A percentile compares a stretch with the other conserved stretches of the same genome.
phyloP scores from a whole-genome alignment of 352 stramenopile genomes.

The Bremia lactucae region DNA sequence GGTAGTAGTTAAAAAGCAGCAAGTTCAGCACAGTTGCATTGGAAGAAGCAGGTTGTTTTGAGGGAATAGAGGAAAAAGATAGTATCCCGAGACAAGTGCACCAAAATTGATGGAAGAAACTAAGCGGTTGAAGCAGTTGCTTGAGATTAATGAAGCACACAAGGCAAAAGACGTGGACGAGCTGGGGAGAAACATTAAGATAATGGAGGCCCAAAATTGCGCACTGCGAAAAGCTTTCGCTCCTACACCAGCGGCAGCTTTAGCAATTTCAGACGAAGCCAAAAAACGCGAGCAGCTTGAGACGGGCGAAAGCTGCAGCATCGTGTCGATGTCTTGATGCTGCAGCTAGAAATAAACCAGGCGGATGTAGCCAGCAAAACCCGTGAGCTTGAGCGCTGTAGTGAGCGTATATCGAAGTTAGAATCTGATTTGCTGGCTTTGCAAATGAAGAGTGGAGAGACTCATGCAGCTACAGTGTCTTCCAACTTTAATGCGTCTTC shows the following conservation, averaged over 20 bases:
- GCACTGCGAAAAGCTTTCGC: slow-evolving; percentile 45
- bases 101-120: slow-evolving; percentile 31
- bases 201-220: slow-evolving; percentile 72
- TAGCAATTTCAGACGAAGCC: slow-evolving; percentile 3
- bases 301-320: slow-evolving; percentile 61
- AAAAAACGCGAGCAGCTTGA: slow-evolving; percentile 36
- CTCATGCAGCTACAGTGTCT: slow-evolving; percentile 1
- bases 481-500: not conserved
- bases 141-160: slow-evolving; percentile 48
- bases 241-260: not conserved
- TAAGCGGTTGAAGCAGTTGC: slow-evolving; percentile 34
- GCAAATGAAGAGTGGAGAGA: slow-evolving; percentile 11
- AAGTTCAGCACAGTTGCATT: slow-evolving; percentile 15
- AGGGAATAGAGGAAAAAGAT: slow-evolving; percentile 19
- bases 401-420: slow-evolving; percentile 20
- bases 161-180: slow-evolving; percentile 39
- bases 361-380: slow-evolving; percentile 30
- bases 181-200: slow-evolving; percentile 56
- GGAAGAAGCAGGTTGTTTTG: slow-evolving; percentile 8
- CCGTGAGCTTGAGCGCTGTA: slow-evolving; percentile 32
- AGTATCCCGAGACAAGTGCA: slow-evolving; percentile 1
- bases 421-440: slow-evolving; percentile 26
- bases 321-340: slow-evolving; percentile 47
- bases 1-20: slow-evolving; percentile 24
- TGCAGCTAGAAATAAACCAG: slow-evolving; percentile 64